Base-by-base conservation (phyloP, 805 yeast genomes). In the Tetrapisispora phaffii region DNA sequence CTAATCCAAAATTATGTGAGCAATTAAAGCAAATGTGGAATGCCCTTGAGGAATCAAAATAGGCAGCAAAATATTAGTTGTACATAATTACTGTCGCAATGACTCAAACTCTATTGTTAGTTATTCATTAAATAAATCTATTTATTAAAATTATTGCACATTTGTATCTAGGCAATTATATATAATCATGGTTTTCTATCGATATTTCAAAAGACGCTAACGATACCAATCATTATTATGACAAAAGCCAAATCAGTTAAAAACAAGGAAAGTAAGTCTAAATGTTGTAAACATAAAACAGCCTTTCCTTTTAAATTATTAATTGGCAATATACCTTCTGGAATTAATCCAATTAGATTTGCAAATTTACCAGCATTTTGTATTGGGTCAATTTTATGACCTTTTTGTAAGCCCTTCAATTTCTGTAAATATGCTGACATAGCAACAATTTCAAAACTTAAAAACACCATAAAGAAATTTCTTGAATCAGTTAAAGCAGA, bases 261-360 rank as follows among this genome's bases (percentile, higher is more conserved):
- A 23, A 62, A 57, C 53, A 61, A 53, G 2, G 65, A 62, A 15
- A 63, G 41, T n/a, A 64, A 62, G 44, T 59, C 63, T 57, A 62
- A 59, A 47, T 62, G 60, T 39, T 60, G 64, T 32, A 62, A 36
- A 4, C 49, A 53, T 32, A 51, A 41, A 12, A 55, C 46, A 13
- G 56, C 48, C 42, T 56, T 60, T 12, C 62, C 62, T 34, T 49
- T 58, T 22, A 63, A 26, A 39, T 61, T 50, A 12, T 51, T 29
- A 34, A 63, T 53, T 26, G 67, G 67, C 10, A 63, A 34, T 2
- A 63, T 50, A 7, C 64, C 66, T 20, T 59, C 64, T n/a, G 69
- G 69, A 31, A 64, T 51, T 46, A 63, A 48, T 9, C 62, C 52
- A 16, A 58, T 50, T 16, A 61, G 43, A 42, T 58, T 57, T 22